These are phyloP conservation scores for Ophiostoma sp. DNA, from an alignment of 2,329 filamentous ascomycete genomes.

Conservation along the genomic window DNA sequence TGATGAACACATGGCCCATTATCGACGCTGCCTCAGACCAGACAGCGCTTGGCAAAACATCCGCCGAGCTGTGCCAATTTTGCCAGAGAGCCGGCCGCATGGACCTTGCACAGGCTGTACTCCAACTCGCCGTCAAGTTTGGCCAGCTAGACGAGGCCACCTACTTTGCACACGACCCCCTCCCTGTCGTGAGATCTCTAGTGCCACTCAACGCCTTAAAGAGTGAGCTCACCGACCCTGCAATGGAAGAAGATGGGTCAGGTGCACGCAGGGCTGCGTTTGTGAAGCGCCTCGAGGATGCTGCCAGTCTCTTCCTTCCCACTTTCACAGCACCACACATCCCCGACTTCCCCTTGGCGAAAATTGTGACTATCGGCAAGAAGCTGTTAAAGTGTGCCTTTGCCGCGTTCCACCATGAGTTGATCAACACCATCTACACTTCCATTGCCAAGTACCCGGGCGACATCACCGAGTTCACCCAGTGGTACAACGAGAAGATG, in stretches of 20 bases:
- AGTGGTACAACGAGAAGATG: constrained; percentile 39
- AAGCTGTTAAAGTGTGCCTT: constrained; percentile 37
- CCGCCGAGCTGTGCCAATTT: constrained; percentile 37
- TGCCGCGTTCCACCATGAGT: constrained; percentile 27
- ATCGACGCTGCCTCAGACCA: background rate
- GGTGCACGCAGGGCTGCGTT: background rate
- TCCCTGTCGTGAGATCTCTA: constrained; percentile 38
- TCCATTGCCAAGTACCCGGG: constrained; percentile 35
- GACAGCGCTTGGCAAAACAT: constrained; percentile 30
- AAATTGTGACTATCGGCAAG: constrained; percentile 32
- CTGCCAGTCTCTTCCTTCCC: constrained; percentile 25
- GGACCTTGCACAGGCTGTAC: constrained; percentile 38
- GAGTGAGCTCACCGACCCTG: background rate
- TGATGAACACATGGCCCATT: background rate
- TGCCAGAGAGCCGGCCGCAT: constrained; percentile 38
- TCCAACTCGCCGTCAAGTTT: constrained; percentile 34
- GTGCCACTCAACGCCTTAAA: background rate
- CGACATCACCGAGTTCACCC: constrained; percentile 33
- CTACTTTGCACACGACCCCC: constrained; percentile 42
- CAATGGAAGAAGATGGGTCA: background rate
- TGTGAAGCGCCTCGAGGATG: constrained; percentile 17
- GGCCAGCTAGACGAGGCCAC: constrained; percentile 37
- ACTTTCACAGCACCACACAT: background rate
- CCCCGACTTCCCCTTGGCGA: background rate
- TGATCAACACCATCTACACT: constrained; percentile 37